These are phyloP conservation scores for Teunomyces atbi DNA, from an alignment of 805 yeast genomes.

Conservation along the genomic window DNA sequence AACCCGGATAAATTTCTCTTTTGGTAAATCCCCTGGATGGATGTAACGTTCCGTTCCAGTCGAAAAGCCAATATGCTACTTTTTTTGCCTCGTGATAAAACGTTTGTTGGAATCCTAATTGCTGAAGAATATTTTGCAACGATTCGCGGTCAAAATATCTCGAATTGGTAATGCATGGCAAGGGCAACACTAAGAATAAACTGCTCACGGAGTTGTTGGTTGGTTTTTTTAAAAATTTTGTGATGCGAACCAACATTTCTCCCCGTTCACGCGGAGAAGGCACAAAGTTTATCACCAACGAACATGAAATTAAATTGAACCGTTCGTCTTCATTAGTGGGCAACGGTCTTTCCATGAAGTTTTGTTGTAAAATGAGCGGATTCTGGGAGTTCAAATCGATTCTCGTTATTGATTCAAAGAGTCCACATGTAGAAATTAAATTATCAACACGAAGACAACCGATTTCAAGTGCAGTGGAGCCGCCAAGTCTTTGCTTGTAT, in stretches of 20 bases:
- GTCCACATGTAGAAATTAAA: slow-evolving; percentile 56
- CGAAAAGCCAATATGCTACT: slow-evolving; percentile 68
- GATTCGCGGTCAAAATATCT: slow-evolving; percentile 60
- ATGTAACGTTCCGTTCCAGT: slow-evolving; percentile 38
- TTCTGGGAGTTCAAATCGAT: slow-evolving; percentile 83
- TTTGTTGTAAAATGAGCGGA: slow-evolving; percentile 69
- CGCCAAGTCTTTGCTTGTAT: slow-evolving; percentile 5
- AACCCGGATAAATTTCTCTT: slow-evolving; percentile 54
- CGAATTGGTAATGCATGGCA: slow-evolving; percentile 83
- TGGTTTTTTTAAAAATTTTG: slow-evolving; percentile 50
- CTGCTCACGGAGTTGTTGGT: slow-evolving; percentile 24
- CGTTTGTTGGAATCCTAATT: slow-evolving; percentile 57
- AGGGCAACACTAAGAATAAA: slow-evolving; percentile 80
- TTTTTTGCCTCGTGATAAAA: slow-evolving; percentile 62
- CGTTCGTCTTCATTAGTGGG: slow-evolving; percentile 47
- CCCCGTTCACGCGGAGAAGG: slow-evolving; percentile 72
- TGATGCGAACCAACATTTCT: slow-evolving; percentile 64
- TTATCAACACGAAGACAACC: slow-evolving; percentile 77
- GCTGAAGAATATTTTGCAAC: slow-evolving; percentile 45
- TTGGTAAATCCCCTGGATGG: slow-evolving; percentile 31
- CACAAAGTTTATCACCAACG: slow-evolving; percentile 86
- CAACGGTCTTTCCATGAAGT: slow-evolving; percentile 74
- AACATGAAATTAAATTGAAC: slow-evolving; percentile 74
- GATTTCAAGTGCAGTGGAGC: slow-evolving; percentile 62
- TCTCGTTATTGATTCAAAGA: slow-evolving; percentile 52